These are phyloP conservation scores for Epichloe aotearoae DNA, from an alignment of 2,329 filamentous ascomycete genomes.

Conservation along the genomic window DNA sequence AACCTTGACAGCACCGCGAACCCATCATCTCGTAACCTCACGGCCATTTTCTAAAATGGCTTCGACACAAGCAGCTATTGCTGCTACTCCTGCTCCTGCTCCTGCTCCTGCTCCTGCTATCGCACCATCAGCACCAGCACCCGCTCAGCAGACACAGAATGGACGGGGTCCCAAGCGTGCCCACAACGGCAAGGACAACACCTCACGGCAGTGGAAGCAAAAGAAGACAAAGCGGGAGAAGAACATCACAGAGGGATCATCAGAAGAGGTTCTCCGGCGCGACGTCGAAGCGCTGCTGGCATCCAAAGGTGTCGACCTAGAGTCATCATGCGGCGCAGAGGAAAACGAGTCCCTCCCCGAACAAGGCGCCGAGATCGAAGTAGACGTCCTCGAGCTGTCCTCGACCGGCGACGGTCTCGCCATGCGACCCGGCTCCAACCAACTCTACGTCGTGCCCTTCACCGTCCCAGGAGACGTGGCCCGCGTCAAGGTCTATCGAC, in stretches of 20 bases:
- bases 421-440: slow-evolving; percentile 46
- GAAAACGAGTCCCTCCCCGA: slow-evolving; percentile 40
- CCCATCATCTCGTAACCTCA: background rate
- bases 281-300: slow-evolving; percentile 47
- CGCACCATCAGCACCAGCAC: background rate
- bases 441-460: slow-evolving; percentile 80
- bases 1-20: background rate
- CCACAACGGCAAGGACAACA: slow-evolving; percentile 1
- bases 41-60: slow-evolving; percentile 7
- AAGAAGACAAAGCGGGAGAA: slow-evolving; percentile 46
- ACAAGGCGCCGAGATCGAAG: slow-evolving; percentile 61
- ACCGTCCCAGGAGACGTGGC: slow-evolving; percentile 72
- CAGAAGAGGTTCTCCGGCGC: slow-evolving; percentile 51
- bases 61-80: slow-evolving; percentile 3
- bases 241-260: slow-evolving; percentile 47
- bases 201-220: slow-evolving; percentile 18
- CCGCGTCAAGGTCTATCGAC: slow-evolving; percentile 64
- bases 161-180: slow-evolving; percentile 1
- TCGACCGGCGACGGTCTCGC: slow-evolving; percentile 89
- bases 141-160: background rate
- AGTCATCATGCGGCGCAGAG: slow-evolving; percentile 7
- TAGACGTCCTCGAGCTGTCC: slow-evolving; percentile 70
- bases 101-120: background rate
- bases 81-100: background rate
- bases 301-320: slow-evolving; percentile 19